These are phyloP conservation scores for Fonsecaea multimorphosa DNA, from an alignment of 2,329 filamentous ascomycete species.

Conservation along the genomic window DNA sequence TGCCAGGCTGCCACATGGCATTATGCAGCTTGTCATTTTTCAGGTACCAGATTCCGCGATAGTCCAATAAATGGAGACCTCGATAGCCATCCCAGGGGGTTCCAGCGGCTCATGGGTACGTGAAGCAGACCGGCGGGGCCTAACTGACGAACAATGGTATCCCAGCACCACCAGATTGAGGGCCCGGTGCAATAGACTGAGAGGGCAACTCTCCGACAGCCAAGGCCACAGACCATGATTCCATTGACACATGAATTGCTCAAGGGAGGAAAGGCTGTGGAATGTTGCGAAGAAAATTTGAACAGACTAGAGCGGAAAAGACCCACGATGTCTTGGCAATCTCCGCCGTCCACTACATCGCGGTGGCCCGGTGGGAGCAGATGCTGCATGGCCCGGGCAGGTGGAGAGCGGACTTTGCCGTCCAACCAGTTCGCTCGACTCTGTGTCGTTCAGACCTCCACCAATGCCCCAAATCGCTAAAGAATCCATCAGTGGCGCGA, in stretches of 20 bases:
- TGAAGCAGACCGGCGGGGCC: background rate
- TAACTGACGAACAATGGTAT: background rate
- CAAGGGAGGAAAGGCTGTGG: background rate
- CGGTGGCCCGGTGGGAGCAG: background rate
- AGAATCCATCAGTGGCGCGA: background rate
- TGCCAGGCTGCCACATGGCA: background rate
- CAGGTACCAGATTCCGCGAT: background rate
- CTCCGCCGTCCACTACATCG: background rate
- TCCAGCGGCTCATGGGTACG: background rate
- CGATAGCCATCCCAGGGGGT: background rate
- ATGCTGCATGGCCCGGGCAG: background rate
- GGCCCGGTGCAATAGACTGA: background rate
- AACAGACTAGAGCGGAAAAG: background rate
- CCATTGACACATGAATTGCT: slow-evolving; percentile 1
- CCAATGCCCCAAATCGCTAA: background rate
- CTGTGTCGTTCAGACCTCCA: background rate
- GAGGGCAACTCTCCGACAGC: background rate
- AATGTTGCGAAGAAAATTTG: background rate
- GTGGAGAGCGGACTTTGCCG: background rate
- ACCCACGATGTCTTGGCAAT: background rate
- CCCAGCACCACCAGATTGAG: background rate
- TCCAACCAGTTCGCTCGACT: background rate
- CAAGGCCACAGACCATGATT: background rate
- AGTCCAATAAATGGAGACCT: background rate
- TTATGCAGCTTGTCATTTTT: background rate